A percentile compares a stretch with the other conserved stretches of the same genome.
phyloP scores from a whole-genome alignment of 306 rosid species.

The Boehmeria nivea region DNA sequence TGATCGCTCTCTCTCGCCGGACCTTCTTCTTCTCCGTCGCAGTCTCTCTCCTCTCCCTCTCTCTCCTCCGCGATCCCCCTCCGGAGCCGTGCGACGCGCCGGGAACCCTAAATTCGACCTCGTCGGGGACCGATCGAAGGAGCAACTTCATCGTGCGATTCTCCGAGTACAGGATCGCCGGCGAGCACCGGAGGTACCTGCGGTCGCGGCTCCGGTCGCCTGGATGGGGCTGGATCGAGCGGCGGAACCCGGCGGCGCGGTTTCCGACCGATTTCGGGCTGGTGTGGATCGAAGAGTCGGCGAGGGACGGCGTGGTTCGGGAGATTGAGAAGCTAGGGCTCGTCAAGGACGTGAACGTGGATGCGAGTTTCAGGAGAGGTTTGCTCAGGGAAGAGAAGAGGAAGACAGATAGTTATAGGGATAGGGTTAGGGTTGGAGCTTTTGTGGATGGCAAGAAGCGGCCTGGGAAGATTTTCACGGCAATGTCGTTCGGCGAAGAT shows the following conservation, averaged over 20 bases:
- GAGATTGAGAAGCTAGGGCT: slow-evolving; percentile 46
- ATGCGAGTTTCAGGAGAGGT: slow-evolving; percentile 56
- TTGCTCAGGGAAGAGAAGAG: slow-evolving; percentile 32
- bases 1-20: slow-evolving; percentile 27
- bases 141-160: slow-evolving; percentile 73
- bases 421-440: slow-evolving; percentile 34
- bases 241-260: slow-evolving; percentile 66
- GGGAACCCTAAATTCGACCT: slow-evolving; percentile 15
- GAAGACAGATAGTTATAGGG: not conserved
- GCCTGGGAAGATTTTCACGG: slow-evolving; percentile 83
- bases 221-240: slow-evolving; percentile 85
- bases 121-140: slow-evolving; percentile 19
- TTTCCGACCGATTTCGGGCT: slow-evolving; percentile 85
- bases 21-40: slow-evolving; percentile 26
- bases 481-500: slow-evolving; percentile 71
- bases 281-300: slow-evolving; percentile 56
- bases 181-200: slow-evolving; percentile 55
- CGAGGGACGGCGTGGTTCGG: slow-evolving; percentile 25
- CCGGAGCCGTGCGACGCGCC: slow-evolving; percentile 33
- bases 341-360: slow-evolving; percentile 79
- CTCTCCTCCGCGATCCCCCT: slow-evolving; percentile 30
- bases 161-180: slow-evolving; percentile 46
- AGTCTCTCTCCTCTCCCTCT: slow-evolving; percentile 21
- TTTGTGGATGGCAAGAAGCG: slow-evolving; percentile 72
- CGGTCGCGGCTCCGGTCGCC: slow-evolving; percentile 37